Conservation (phyloP, 805 yeast species). For the Tetrapisispora iriomotensis region DNA sequence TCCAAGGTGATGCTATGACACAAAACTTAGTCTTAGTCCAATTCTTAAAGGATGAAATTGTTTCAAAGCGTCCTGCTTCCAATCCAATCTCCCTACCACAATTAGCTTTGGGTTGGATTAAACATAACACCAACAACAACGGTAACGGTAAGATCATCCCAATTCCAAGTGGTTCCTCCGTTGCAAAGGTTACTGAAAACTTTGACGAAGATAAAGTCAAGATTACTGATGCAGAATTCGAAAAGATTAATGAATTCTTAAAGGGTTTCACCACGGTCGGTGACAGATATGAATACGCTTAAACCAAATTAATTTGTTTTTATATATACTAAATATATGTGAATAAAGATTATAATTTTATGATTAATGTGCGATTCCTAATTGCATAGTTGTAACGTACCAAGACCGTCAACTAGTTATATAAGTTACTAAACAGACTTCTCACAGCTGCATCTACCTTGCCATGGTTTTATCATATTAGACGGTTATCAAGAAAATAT, state of each 20-base stretch:
- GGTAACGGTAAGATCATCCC: conserved; percentile 52
- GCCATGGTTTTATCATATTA: too few relatives aligned
- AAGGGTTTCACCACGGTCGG: conserved; percentile 42
- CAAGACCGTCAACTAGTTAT: too few relatives aligned
- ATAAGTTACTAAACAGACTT: too few relatives aligned
- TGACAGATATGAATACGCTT: conserved; percentile 35
- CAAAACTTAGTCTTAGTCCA: conserved; percentile 44
- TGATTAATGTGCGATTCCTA: too few relatives aligned
- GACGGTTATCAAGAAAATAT: too few relatives aligned
- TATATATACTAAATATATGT: too few relatives aligned
- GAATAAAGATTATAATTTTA: too few relatives aligned
- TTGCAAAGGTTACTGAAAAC: conserved; percentile 53
- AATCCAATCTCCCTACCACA: conserved; percentile 49
- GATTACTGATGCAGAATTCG: conserved; percentile 49
- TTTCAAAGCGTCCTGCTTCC: conserved; percentile 43
- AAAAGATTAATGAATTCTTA: conserved; percentile 40
- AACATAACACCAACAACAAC: conserved; percentile 31
- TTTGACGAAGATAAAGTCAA: conserved; percentile 31
- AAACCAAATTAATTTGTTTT: neutral
- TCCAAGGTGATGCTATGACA: conserved; percentile 44
- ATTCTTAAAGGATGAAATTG: conserved; percentile 34
- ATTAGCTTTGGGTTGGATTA: conserved; percentile 58
- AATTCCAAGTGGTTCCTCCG: conserved; percentile 68
- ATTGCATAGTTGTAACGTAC: too few relatives aligned
- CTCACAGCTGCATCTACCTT: too few relatives aligned